Percentiles rank a stretch among this genome's conserved stretches.
Evolutionary conservation across 192 early-diverging fungal species (phyloP).

Genomic region (Entomortierella parvispora): DNA sequence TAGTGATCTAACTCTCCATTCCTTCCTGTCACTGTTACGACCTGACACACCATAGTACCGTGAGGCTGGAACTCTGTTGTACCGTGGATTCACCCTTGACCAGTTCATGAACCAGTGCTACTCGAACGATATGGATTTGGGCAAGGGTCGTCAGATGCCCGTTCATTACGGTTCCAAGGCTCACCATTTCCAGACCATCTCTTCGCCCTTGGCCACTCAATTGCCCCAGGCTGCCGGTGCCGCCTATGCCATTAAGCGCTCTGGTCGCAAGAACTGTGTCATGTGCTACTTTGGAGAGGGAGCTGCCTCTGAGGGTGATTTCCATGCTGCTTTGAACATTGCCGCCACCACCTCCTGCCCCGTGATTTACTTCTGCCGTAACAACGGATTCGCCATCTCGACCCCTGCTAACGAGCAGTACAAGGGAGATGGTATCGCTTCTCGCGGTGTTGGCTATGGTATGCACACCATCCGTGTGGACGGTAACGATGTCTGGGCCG

Average conservation of each 20-base stretch:
- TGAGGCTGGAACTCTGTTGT: conserved; percentile 92
- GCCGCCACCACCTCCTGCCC: conserved; percentile 92
- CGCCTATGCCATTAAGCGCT: conserved; percentile 92
- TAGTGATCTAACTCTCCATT: background rate
- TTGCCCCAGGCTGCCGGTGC: conserved; percentile 97
- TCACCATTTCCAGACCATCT: conserved; percentile 95
- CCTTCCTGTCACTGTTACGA: conserved; percentile 3
- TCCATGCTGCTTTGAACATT: conserved; percentile 98
- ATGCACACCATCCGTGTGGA: conserved; percentile 98
- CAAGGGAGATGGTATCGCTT: conserved; percentile 96
- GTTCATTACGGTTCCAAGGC: conserved; percentile 93
- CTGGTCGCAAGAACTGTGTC: conserved; percentile 79
- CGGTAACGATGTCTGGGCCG: conserved; percentile 98
- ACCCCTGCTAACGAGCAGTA: conserved; percentile 96
- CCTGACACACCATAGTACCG: conserved; percentile 80
- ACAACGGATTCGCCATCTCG: conserved; percentile 99
- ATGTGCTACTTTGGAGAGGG: conserved; percentile 99
- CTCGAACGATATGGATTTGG: conserved; percentile 85
- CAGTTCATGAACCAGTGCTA: conserved; percentile 98
- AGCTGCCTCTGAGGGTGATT: conserved; percentile 97
- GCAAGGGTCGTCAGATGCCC: conserved; percentile 99
- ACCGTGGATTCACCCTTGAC: conserved; percentile 94
- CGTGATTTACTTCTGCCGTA: conserved; percentile 96
- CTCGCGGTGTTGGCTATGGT: conserved; percentile 95
- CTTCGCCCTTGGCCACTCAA: conserved; percentile 95